Conservation (phyloP, 257 asterid species). For the Nemophila menziesii region DNA sequence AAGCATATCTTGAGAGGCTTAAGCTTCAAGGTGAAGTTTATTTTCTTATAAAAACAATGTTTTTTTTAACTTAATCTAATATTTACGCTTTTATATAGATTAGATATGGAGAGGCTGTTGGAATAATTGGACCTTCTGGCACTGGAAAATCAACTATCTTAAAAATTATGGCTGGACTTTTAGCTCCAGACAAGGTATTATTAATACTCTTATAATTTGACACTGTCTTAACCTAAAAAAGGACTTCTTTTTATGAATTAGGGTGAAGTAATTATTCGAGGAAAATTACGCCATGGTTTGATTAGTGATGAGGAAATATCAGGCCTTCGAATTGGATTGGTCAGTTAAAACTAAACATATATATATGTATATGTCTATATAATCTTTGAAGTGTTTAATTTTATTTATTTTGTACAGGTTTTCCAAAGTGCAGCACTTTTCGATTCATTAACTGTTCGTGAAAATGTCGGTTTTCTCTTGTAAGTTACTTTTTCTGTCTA, state of each 20-base stretch:
- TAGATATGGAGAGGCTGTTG: conserved; percentile 98
- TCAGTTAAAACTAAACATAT: conserved; percentile 23
- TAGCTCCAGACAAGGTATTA: conserved; percentile 91
- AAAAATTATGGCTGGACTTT: conserved; percentile 97
- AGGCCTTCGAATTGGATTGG: conserved; percentile 97
- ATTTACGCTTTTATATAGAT: conserved; percentile 41
- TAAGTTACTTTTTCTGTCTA: conserved; percentile 33
- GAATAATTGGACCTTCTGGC: conserved; percentile 99
- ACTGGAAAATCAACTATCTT: conserved; percentile 95
- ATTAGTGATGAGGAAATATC: conserved; percentile 93
- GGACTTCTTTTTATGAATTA: conserved; percentile 14
- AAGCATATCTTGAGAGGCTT: conserved; percentile 88
- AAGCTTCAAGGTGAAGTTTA: conserved; percentile 79
- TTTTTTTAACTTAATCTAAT: background rate
- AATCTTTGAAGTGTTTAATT: background rate
- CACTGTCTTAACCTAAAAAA: background rate
- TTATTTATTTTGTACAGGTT: conserved; percentile 44
- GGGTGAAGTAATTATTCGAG: conserved; percentile 94
- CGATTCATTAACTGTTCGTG: conserved; percentile 93
- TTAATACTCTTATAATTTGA: too few species aligned
- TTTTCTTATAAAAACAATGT: conserved; percentile 6
- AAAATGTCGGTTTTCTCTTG: conserved; percentile 94
- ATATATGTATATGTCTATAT: conserved; percentile 2
- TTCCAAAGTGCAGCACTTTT: conserved; percentile 99
- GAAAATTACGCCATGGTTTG: conserved; percentile 75